Conservation (phyloP, 371 early-diverging fungal species). For the Mucor piriformis region DNA sequence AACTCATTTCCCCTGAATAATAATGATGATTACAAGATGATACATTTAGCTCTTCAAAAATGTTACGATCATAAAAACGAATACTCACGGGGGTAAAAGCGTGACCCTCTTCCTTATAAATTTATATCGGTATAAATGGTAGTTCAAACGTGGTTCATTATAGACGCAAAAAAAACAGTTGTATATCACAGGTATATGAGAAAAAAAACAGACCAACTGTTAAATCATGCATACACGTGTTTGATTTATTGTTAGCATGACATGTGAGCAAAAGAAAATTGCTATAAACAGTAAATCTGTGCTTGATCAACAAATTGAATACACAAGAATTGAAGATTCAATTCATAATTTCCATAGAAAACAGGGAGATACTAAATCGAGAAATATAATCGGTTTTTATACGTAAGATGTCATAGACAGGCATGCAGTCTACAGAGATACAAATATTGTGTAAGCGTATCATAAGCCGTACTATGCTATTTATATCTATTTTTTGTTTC, state of each 20-base stretch:
- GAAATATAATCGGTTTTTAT: not conserved
- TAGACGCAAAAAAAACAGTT: not conserved
- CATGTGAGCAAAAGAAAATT: constrained; percentile 6
- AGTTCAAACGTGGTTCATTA: not conserved
- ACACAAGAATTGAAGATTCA: not conserved
- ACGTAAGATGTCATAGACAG: constrained; percentile 3
- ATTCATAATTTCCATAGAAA: not conserved
- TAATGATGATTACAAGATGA: not conserved
- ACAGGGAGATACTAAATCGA: not conserved
- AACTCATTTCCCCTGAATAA: not conserved
- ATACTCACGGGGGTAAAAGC: not conserved
- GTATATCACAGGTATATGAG: not conserved
- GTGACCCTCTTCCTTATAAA: not conserved
- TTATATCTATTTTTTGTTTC: not conserved
- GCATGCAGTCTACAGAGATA: not conserved
- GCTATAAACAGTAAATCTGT: not conserved
- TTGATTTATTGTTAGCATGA: constrained; percentile 1
- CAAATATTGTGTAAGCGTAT: not conserved
- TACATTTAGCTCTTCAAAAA: not conserved
- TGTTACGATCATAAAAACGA: not conserved
- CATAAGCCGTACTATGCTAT: not conserved
- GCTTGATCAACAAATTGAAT: not conserved
- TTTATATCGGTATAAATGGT: not conserved
- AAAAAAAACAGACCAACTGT: constrained; percentile 3
- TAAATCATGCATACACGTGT: constrained; percentile 18